These are phyloP conservation scores for Murraya koenigii DNA, from an alignment of 345 rosid genomes.

Conservation along the genomic window DNA sequence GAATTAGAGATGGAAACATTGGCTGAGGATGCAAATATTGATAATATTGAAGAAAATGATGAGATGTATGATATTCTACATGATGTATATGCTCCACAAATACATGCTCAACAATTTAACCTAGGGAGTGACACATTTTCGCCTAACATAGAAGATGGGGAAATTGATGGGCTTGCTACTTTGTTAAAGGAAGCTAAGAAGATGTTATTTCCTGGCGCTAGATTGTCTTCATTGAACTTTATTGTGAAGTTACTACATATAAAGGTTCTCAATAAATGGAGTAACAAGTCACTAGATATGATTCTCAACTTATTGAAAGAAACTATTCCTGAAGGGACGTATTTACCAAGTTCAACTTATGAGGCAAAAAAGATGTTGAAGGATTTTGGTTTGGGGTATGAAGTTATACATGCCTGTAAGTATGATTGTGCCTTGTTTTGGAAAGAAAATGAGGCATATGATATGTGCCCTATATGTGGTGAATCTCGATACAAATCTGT, in stretches of 20 bases:
- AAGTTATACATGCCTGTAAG: background rate
- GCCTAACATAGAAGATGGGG: background rate
- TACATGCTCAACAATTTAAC: background rate
- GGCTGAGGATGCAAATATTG: background rate
- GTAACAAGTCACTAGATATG: too few species aligned
- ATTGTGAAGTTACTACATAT: background rate
- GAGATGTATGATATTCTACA: background rate
- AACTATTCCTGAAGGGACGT: too few species aligned
- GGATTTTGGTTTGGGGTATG: background rate
- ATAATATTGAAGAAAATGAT: background rate
- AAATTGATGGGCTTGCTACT: too few species aligned
- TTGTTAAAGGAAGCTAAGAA: background rate
- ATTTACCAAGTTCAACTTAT: too few species aligned
- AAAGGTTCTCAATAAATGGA: background rate
- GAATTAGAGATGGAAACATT: too few species aligned
- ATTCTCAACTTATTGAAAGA: too few species aligned
- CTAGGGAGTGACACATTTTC: background rate
- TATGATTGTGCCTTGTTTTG: too few species aligned
- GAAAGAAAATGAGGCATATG: background rate
- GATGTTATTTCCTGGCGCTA: background rate
- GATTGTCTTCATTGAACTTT: too few species aligned
- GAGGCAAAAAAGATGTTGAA: too few species aligned
- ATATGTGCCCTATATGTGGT: background rate
- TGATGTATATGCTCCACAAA: background rate
- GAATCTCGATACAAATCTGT: background rate